Conservation (phyloP, 2,329 filamentous ascomycete genomes). For the Fonsecaea pedrosoi region DNA sequence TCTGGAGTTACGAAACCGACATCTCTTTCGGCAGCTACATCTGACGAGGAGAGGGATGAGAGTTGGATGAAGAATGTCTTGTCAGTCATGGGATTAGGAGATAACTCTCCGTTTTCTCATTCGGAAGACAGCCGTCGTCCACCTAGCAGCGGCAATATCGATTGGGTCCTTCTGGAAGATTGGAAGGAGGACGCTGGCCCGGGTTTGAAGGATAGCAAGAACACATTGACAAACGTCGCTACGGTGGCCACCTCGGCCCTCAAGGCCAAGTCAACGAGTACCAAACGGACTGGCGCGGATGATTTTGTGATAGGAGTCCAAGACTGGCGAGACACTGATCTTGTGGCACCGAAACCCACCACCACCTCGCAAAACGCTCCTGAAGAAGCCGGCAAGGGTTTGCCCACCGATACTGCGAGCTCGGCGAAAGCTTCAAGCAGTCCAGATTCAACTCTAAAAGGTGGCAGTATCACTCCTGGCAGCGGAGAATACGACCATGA, state of each 20-base stretch:
- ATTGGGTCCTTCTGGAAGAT: conserved; percentile 74
- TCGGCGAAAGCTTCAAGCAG: conserved; percentile 33
- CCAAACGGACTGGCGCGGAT: conserved; percentile 52
- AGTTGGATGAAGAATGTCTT: conserved; percentile 57
- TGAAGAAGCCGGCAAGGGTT: conserved; percentile 25
- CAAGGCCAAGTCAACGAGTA: conserved; percentile 42
- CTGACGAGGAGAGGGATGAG: conserved; percentile 42
- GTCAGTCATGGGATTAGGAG: conserved; percentile 52
- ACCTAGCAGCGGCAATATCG: conserved; percentile 74
- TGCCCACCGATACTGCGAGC: conserved; percentile 38
- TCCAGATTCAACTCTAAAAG: conserved; percentile 56
- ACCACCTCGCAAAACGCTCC: conserved; percentile 27
- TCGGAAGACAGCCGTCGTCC: conserved; percentile 66
- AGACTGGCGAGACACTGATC: conserved; percentile 82
- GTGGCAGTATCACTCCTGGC: conserved; percentile 72
- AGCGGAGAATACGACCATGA: conserved; percentile 71
- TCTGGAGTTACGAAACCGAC: conserved; percentile 36
- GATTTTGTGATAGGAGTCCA: conserved; percentile 83
- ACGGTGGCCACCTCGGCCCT: conserved; percentile 38
- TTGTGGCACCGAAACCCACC: conserved; percentile 57
- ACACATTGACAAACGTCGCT: conserved; percentile 37
- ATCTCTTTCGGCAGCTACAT: conserved; percentile 21
- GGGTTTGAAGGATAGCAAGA: conserved; percentile 33
- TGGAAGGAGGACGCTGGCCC: conserved; percentile 61
- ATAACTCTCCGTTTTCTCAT: conserved; percentile 40